phyloP scores from a whole-genome alignment of 495 filamentous ascomycete genomes.

The Xylaria bambusicola region DNA sequence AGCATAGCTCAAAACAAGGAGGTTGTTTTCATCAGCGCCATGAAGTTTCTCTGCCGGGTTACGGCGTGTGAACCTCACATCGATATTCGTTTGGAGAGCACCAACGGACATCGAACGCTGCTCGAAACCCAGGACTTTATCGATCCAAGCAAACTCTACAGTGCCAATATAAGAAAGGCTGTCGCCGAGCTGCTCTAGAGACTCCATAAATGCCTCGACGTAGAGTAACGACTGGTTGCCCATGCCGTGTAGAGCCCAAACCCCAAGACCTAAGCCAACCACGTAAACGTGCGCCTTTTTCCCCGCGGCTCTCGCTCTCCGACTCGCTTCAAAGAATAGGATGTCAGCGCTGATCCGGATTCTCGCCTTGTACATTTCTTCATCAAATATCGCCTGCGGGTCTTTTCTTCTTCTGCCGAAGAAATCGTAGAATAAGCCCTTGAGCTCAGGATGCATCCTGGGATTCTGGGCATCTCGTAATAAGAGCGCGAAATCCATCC shows the following conservation, averaged over 20 bases:
- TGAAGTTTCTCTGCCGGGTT: conserved; percentile 34
- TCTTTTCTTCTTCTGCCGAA: conserved; percentile 3
- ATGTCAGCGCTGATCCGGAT: conserved; percentile 33
- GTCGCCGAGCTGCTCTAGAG: not conserved
- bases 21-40: conserved; percentile 16
- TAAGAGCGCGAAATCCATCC: conserved; percentile 28
- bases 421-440: conserved; percentile 22
- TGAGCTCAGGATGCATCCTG: conserved; percentile 24
- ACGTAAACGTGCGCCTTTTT: conserved; percentile 38
- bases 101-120: not conserved
- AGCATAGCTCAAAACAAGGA: conserved; percentile 42
- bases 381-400: conserved; percentile 14
- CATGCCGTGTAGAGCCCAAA: conserved; percentile 22
- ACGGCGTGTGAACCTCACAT: conserved; percentile 31
- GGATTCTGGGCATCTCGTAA: not conserved
- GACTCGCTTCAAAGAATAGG: conserved; percentile 34
- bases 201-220: conserved; percentile 26
- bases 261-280: conserved; percentile 42
- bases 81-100: conserved; percentile 17
- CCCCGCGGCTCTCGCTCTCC: conserved; percentile 23
- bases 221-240: conserved; percentile 23
- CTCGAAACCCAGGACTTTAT: not conserved
- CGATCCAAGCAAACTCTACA: conserved; percentile 25
- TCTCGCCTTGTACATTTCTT: conserved; percentile 28
- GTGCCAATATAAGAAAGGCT: conserved; percentile 17